Base-by-base conservation (phyloP, 768 basidiomycete genomes). In the Paxillus rubicundulus region DNA sequence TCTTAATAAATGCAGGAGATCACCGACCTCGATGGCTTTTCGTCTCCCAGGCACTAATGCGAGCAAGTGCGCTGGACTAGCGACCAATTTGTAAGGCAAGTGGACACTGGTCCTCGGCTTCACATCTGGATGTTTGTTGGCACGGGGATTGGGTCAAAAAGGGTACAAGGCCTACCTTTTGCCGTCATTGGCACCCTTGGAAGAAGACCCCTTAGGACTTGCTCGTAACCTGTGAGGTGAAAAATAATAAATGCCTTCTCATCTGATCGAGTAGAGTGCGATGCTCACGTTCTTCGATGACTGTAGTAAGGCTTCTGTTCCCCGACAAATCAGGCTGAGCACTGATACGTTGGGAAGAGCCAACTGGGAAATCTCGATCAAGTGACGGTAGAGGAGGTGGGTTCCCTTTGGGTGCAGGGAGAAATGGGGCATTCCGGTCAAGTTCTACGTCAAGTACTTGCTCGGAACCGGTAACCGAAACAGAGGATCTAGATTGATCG, bases 371-470 rank as follows among this genome's bases (percentile, higher is more conserved):
- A n/a, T 53, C 58, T 8, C 57, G 64, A 53, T 69, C 69, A 41
- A 69, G 64, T 21, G 68, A 54, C 13, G 68, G 67, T 1, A 71
- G 45, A 3, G 60, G 48, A 36, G 57, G 60, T 24, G 62, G 51
- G 43, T 50, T 56, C 27, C 63, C 55, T 30, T 56, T 57, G 0
- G 59, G 56, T 17, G 60, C 58, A 4, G 72, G 68, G n/a, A 73
- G 67, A 3, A 81, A 60, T 44, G 70, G 67, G 2, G 69, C 74
- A 37, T 70, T 67, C 14, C 75, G 72, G 49, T 78, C 74, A 10
- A 81, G 71, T 49, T 79, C 78, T 17, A 79, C 65, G 50, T 81
- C 79, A 37, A 81, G 61, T 12, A 81, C 62, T 52, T 82, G 80
- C 53, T 81, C 75, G 28, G 76, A 80, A 7, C 79, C 80, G 0